phyloP scores from a whole-genome alignment of 441 rosid genomes.

The Mallotus repandus region DNA sequence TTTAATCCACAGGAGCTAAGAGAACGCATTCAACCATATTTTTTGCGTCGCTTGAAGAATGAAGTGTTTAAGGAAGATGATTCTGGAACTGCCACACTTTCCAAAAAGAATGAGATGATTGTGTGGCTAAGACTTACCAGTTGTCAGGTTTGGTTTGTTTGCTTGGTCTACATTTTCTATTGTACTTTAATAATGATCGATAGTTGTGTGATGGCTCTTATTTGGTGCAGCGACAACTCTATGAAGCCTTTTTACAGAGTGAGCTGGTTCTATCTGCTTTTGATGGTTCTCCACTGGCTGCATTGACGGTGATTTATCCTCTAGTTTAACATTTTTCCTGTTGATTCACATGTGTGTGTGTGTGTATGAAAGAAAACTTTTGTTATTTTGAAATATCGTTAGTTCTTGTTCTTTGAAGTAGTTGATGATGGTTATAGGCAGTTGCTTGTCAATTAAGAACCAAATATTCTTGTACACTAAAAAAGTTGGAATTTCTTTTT shows the following conservation, averaged over 20 bases:
- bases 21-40: slow-evolving; percentile 85
- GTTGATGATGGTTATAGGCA: background rate
- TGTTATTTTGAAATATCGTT: background rate
- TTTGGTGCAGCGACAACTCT: slow-evolving; percentile 65
- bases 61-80: slow-evolving; percentile 74
- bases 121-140: slow-evolving; percentile 85
- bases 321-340: background rate
- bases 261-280: slow-evolving; percentile 92
- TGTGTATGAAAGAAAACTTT: background rate
- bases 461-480: background rate
- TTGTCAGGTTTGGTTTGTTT: slow-evolving; percentile 63
- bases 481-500: background rate
- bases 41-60: slow-evolving; percentile 84
- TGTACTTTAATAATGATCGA: slow-evolving; percentile 15
- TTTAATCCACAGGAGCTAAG: slow-evolving; percentile 64
- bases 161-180: slow-evolving; percentile 4
- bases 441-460: background rate
- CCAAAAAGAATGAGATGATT: slow-evolving; percentile 85
- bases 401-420: background rate
- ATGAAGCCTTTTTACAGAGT: slow-evolving; percentile 87
- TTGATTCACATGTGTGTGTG: background rate
- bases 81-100: slow-evolving; percentile 56
- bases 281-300: slow-evolving; percentile 97
- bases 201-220: slow-evolving; percentile 18
- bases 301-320: slow-evolving; percentile 65